phyloP scores from a whole-genome alignment of 148 eudicot species.

The Chenopodium quinoa region DNA sequence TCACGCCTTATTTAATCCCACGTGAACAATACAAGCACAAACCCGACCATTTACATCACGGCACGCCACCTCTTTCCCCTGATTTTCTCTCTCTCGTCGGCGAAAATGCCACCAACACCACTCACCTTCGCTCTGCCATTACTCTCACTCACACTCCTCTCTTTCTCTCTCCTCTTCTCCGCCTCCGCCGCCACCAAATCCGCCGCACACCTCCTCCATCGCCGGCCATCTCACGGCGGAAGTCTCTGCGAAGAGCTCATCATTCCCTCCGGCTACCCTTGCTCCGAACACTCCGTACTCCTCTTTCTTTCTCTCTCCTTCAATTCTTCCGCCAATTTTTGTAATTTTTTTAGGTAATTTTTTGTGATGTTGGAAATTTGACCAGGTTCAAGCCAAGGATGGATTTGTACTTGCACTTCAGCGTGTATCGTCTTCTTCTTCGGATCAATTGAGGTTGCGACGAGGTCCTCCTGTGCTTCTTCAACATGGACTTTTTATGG shows the following conservation, averaged over 20 bases:
- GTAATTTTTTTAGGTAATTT: background rate
- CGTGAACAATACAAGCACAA: no score
- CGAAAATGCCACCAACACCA: background rate
- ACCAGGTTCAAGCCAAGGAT: conserved; percentile 73
- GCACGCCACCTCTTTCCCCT: background rate
- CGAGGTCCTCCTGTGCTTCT: conserved; percentile 72
- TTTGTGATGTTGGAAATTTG: background rate
- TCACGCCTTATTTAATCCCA: no score
- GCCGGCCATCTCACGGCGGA: conserved; percentile 25
- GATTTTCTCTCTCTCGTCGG: background rate
- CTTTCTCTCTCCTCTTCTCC: conserved; percentile 16
- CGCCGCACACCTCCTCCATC: conserved; percentile 15
- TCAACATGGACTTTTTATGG: conserved; percentile 87
- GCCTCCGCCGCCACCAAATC: conserved; percentile 3
- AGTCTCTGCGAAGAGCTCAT: conserved; percentile 66
- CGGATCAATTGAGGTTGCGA: conserved; percentile 19
- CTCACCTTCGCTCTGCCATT: conserved; percentile 1
- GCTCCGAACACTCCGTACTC: conserved; percentile 72
- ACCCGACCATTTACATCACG: no score
- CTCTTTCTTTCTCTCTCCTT: conserved; percentile 6
- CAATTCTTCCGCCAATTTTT: background rate
- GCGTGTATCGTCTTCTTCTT: conserved; percentile 53
- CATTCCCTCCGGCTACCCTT: conserved; percentile 56
- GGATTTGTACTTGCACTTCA: conserved; percentile 77
- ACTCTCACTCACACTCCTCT: background rate